phyloP scores from a whole-genome alignment of 768 basidiomycete genomes.

The Amanita thiersii region DNA sequence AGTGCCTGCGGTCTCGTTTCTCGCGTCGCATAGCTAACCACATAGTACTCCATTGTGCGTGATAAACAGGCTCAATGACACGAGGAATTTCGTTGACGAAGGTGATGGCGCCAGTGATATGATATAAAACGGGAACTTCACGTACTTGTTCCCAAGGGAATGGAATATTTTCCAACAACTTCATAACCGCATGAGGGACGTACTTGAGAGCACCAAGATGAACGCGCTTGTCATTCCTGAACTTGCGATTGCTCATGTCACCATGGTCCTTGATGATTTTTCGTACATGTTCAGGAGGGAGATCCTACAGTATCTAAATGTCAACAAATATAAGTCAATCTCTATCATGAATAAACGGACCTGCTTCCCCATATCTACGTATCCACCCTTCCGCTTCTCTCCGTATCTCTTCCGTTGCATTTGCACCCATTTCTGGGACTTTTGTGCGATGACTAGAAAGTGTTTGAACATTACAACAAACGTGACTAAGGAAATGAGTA shows the following conservation, averaged over 20 bases:
- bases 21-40: constrained; percentile 99
- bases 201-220: constrained; percentile 98
- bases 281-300: constrained; percentile 95
- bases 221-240: constrained; percentile 98
- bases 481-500: constrained; percentile 6
- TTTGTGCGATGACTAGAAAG: constrained; percentile 63
- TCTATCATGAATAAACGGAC: constrained; percentile 31
- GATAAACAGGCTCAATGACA: constrained; percentile 95
- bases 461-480: constrained; percentile 14
- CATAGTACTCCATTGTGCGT: constrained; percentile 99
- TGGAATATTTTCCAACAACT: constrained; percentile 96
- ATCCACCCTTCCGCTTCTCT: constrained; percentile 83
- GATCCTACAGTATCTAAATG: constrained; percentile 45
- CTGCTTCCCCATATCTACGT: constrained; percentile 90
- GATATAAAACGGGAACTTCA: constrained; percentile 96
- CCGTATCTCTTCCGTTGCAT: constrained; percentile 92
- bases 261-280: constrained; percentile 99
- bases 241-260: constrained; percentile 99
- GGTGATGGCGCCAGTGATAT: constrained; percentile 98
- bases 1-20: constrained; percentile 96
- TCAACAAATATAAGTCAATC: constrained; percentile 14
- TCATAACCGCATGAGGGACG: constrained; percentile 99
- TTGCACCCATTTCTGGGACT: constrained; percentile 93
- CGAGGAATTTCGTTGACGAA: constrained; percentile 98
- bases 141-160: constrained; percentile 99